These are phyloP conservation scores for Phytophthora pluvialis DNA, from an alignment of 352 stramenopile genomes.

Conservation along the genomic window DNA sequence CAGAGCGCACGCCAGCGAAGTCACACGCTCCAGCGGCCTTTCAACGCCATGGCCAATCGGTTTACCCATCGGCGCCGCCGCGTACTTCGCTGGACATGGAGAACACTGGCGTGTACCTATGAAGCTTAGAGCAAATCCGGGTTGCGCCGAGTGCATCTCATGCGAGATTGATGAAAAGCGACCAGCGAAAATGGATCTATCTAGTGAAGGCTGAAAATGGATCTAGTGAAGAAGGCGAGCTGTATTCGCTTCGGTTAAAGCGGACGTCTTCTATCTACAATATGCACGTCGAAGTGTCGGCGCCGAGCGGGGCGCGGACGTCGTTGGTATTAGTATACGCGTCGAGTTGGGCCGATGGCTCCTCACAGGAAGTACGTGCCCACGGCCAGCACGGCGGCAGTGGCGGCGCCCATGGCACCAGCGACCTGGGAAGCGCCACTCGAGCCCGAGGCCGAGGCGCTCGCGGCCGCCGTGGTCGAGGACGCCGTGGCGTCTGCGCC, in stretches of 20 bases:
- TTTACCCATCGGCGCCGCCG: constrained; percentile 16
- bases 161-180: constrained; percentile 12
- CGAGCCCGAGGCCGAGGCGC: constrained; percentile 17
- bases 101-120: no score
- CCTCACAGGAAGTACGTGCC: constrained; percentile 36
- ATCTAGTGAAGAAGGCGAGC: no score
- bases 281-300: constrained; percentile 17
- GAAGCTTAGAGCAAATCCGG: constrained; percentile 8
- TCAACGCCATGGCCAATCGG: neutral
- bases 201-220: constrained; percentile 1
- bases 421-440: constrained; percentile 18
- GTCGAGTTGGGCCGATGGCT: constrained; percentile 4
- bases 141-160: neutral
- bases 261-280: constrained; percentile 20
- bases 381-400: constrained; percentile 23
- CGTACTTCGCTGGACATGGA: no score
- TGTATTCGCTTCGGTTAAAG: constrained; percentile 1
- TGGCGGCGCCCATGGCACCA: constrained; percentile 20
- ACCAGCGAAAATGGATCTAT: constrained; percentile 27
- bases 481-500: neutral
- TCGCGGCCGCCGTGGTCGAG: neutral
- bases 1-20: constrained; percentile 20
- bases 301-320: neutral
- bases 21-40: constrained; percentile 6
- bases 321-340: constrained; percentile 4